Evolutionary conservation across 371 early-diverging fungal species (phyloP), one percentile per base, ranked within the genome.

Genomic region (Chytridium lagenaria): DNA sequence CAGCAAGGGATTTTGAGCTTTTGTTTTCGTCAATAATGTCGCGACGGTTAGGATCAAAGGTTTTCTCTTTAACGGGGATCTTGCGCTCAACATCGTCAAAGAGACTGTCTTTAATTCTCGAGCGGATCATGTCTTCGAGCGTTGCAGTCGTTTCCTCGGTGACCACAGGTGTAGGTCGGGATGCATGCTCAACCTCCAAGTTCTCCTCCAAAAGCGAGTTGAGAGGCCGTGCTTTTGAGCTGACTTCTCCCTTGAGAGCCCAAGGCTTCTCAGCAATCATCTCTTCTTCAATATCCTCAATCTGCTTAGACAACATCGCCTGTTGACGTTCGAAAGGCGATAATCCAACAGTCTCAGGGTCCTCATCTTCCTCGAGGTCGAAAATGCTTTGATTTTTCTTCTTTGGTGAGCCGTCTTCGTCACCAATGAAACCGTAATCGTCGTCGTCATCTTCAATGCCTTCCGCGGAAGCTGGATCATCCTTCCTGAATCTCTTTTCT

Each of bases 181-280:
- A 86, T 39, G 91, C 93, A 68, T 91, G 88, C 71, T 98, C 98
- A 78, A 95, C 92, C 67, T 96, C 97, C 7, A 98, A 82, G 70
- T 94, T 92, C 80, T 98, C 96, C 77, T 94, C 96, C 57, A 98
- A 83, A 71, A 98, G 84, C 83, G 95, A 94, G 86, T 98, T 93
- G 55, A 92, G 72, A 1, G 98, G 98, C 51, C 98, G 89, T n/a
- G 81, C 83, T 33, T 86, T 89, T 12, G 92, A 87, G 28, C 70
- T 77, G 2, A 90, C 90, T 82, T 98, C 98, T 73, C 98, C 98
- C 33, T 81, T 85, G 75, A 95, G 77, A 31, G 93, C 89, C 98
- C 98, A 98, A 59, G 94, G 89, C 78, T 92, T 94, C 22, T 84
- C 87, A 26, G 86, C 87, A 31, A 97, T 84, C 33, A 92, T 92